phyloP scores from a whole-genome alignment of 1,139 yeast genomes.

The Yamadazyma sp. region DNA sequence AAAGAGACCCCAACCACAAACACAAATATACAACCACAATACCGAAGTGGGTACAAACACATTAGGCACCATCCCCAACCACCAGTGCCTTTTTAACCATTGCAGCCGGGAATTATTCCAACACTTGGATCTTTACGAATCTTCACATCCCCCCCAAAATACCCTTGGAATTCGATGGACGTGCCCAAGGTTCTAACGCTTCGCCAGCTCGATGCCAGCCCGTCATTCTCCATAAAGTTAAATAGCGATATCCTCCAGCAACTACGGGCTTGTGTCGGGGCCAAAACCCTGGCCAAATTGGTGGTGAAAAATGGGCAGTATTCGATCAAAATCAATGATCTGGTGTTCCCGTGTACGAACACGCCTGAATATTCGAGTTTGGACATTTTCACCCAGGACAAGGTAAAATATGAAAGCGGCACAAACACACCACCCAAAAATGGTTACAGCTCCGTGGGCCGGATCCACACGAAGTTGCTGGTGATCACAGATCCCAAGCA shows the following conservation, averaged over 20 bases:
- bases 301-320: slow-evolving; percentile 38
- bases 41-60: no score
- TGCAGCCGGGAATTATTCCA: no score
- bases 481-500: slow-evolving; percentile 19
- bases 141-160: no score
- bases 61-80: no score
- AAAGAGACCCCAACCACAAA: no score
- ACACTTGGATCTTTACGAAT: no score
- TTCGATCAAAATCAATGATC: slow-evolving; percentile 31
- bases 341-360: slow-evolving; percentile 33
- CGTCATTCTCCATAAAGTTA: slow-evolving; percentile 20
- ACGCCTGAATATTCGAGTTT: slow-evolving; percentile 39
- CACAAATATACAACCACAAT: no score
- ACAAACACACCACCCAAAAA: slow-evolving; percentile 12
- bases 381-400: slow-evolving; percentile 26
- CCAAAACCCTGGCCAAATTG: slow-evolving; percentile 27
- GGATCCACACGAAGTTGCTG: slow-evolving; percentile 32
- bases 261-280: slow-evolving; percentile 18
- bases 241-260: slow-evolving; percentile 26
- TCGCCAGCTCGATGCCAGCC: background rate
- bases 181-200: background rate
- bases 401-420: no score
- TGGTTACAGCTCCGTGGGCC: slow-evolving; percentile 22
- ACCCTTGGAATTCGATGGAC: no score
- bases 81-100: no score